Percentiles rank a stretch among this genome's conserved stretches.
phyloP scores from a whole-genome alignment of 345 rosid species.

The Moringa oleifera region DNA sequence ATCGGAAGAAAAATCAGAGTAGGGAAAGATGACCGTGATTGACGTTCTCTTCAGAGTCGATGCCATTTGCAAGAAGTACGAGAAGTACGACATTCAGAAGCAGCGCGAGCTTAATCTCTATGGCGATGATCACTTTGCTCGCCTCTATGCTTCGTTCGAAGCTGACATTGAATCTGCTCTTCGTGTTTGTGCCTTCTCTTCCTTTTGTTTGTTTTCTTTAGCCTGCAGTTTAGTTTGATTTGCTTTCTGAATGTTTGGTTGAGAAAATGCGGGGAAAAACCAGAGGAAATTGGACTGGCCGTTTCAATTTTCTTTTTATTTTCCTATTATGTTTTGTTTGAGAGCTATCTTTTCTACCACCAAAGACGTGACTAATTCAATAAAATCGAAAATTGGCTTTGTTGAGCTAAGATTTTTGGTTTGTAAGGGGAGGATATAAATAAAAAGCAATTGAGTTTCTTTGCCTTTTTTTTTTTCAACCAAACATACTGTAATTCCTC shows the following conservation, averaged over 20 bases:
- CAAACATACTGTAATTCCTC: too few relatives aligned
- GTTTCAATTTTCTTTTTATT: too few relatives aligned
- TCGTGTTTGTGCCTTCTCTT: slow-evolving; percentile 23
- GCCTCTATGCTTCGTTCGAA: slow-evolving; percentile 45
- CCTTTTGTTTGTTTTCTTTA: not conserved
- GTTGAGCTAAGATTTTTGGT: too few relatives aligned
- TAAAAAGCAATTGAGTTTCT: too few relatives aligned
- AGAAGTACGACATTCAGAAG: slow-evolving; percentile 66
- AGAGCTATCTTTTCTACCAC: too few relatives aligned
- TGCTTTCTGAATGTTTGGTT: not conserved
- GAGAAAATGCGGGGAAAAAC: not conserved
- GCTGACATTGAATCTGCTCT: slow-evolving; percentile 48
- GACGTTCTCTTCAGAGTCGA: slow-evolving; percentile 69
- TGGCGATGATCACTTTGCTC: slow-evolving; percentile 72
- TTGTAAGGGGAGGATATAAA: too few relatives aligned
- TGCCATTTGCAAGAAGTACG: slow-evolving; percentile 75
- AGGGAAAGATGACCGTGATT: slow-evolving; percentile 48
- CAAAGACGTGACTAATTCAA: too few relatives aligned
- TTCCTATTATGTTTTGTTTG: too few relatives aligned
- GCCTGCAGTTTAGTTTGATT: not conserved
- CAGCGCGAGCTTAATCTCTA: slow-evolving; percentile 50
- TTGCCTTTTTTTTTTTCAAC: too few relatives aligned
- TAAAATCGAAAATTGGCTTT: too few relatives aligned
- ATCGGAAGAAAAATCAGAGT: not conserved
- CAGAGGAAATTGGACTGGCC: too few relatives aligned